phyloP scores from a whole-genome alignment of 1,284 basidiomycete species.

The Puccinia novopanici region DNA sequence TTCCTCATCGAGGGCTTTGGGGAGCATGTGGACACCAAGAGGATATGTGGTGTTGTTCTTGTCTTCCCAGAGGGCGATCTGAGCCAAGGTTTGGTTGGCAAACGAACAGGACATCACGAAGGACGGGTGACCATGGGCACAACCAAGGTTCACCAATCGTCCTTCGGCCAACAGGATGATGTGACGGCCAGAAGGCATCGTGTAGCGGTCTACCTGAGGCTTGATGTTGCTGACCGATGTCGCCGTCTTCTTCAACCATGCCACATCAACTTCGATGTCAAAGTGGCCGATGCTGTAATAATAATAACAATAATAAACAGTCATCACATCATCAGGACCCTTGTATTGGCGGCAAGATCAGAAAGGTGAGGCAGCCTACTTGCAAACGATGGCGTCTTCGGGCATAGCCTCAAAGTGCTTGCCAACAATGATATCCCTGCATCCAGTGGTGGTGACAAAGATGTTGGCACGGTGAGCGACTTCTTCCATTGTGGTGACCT shows the following conservation, averaged over 20 bases:
- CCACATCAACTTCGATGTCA: conserved; percentile 97
- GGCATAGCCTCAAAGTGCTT: conserved; percentile 93
- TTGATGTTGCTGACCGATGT: conserved; percentile 86
- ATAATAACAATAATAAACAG: conserved; percentile 26
- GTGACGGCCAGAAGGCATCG: conserved; percentile 85
- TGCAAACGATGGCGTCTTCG: conserved; percentile 98
- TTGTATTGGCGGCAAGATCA: background rate
- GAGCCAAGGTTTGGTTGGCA: conserved; percentile 96
- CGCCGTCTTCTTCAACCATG: conserved; percentile 95
- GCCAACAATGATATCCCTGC: conserved; percentile 93
- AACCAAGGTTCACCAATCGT: conserved; percentile 96
- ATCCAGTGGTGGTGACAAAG: conserved; percentile 98
- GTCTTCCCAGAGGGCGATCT: conserved; percentile 97
- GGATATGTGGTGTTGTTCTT: conserved; percentile 75
- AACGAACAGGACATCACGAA: conserved; percentile 99
- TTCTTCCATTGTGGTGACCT: conserved; percentile 98
- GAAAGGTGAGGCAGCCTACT: conserved; percentile 65
- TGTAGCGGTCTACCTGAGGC: conserved; percentile 98
- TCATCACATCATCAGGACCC: background rate
- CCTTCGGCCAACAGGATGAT: conserved; percentile 97
- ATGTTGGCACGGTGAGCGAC: conserved; percentile 84
- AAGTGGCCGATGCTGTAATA: conserved; percentile 97
- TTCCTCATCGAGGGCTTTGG: conserved; percentile 98
- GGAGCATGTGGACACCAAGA: conserved; percentile 81
- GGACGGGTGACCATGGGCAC: conserved; percentile 62